phyloP scores from a whole-genome alignment of 805 yeast species.

The Hanseniaspora singularis region DNA sequence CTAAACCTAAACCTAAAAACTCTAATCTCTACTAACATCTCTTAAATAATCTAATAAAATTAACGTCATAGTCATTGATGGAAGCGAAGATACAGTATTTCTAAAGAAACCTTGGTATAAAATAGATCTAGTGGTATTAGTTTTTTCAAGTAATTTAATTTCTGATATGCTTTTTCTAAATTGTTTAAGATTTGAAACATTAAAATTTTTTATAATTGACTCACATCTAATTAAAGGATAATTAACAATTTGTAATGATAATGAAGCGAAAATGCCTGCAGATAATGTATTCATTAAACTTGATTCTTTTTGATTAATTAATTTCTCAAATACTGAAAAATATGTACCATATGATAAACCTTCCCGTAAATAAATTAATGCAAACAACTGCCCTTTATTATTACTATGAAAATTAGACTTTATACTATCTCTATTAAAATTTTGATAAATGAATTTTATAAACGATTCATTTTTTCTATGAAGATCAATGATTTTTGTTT shows the following conservation, averaged over 20 bases:
- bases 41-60: conserved; percentile 76
- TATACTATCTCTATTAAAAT: conserved; percentile 13
- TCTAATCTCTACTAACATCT: conserved; percentile 20
- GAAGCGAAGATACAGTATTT: conserved; percentile 64
- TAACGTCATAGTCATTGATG: conserved; percentile 80
- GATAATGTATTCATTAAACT: conserved; percentile 45
- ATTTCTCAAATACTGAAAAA: conserved; percentile 1
- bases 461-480: conserved; percentile 45
- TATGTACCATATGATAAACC: conserved; percentile 33
- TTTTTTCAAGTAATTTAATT: conserved; percentile 15
- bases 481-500: conserved; percentile 59
- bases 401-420: not conserved
- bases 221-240: conserved; percentile 76
- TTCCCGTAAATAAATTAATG: conserved; percentile 22
- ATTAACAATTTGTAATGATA: conserved; percentile 62
- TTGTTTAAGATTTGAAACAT: conserved; percentile 52
- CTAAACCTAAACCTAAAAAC: too few species aligned
- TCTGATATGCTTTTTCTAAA: conserved; percentile 18
- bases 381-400: conserved; percentile 3
- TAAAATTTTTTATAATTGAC: conserved; percentile 31
- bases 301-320: conserved; percentile 33
- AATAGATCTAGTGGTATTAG: conserved; percentile 31
- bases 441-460: conserved; percentile 71
- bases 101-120: conserved; percentile 70
- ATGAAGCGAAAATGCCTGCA: conserved; percentile 84